These are phyloP conservation scores for Apiotrichum domesticum DNA, from an alignment of 1,284 basidiomycete species.

Conservation along the genomic window DNA sequence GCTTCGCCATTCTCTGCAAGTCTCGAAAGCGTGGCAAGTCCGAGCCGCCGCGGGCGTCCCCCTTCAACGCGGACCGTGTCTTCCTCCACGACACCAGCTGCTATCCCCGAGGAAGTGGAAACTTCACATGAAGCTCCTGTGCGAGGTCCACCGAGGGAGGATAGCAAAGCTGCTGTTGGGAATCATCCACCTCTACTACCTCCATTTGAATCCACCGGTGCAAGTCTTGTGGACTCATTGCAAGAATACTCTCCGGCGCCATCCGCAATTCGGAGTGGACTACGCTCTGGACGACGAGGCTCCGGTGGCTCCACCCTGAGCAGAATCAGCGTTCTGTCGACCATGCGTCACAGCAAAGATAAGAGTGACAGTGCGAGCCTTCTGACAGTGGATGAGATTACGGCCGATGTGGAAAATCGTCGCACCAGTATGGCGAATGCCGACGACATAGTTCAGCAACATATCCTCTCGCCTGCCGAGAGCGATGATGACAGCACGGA, in stretches of 20 bases:
- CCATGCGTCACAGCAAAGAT: conserved; percentile 71
- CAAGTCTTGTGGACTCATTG: conserved; percentile 71
- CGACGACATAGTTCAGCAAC: conserved; percentile 31
- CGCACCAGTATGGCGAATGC: conserved; percentile 52
- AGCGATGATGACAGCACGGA: conserved; percentile 1
- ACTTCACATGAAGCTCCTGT: neutral
- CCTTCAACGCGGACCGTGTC: conserved; percentile 17
- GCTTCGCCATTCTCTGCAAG: conserved; percentile 6
- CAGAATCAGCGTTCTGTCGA: conserved; percentile 72
- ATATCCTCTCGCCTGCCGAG: neutral
- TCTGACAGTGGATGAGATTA: conserved; percentile 95
- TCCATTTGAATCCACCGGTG: conserved; percentile 69
- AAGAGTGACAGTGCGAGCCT: conserved; percentile 82
- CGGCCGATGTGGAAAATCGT: conserved; percentile 87
- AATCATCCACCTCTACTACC: conserved; percentile 59
- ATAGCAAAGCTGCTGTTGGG: conserved; percentile 4
- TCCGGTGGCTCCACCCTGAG: conserved; percentile 50
- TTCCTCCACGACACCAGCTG: conserved; percentile 19
- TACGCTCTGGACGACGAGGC: conserved; percentile 50
- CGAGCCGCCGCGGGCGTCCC: conserved; percentile 22
- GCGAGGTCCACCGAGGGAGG: neutral
- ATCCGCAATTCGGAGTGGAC: conserved; percentile 28
- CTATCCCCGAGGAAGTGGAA: conserved; percentile 41
- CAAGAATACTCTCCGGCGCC: conserved; percentile 45
- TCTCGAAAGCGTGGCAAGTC: conserved; percentile 10